phyloP scores from a whole-genome alignment of 2,329 filamentous ascomycete species.

The Sporothrix protearum region DNA sequence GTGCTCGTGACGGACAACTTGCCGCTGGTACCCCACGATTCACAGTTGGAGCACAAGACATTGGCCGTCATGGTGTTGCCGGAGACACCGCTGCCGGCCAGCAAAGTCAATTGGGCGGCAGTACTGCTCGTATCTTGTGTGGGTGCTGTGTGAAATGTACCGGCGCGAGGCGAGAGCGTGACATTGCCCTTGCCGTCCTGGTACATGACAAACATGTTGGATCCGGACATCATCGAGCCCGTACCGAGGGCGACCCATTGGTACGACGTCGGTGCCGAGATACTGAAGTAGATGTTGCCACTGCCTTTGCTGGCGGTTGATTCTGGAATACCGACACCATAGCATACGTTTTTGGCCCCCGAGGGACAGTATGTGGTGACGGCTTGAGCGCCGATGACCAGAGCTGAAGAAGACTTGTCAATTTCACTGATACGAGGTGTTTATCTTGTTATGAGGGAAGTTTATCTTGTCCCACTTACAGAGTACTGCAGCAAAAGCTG shows the following conservation, averaged over 20 bases:
- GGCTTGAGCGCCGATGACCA: conserved; percentile 17
- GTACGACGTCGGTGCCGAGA: conserved; percentile 52
- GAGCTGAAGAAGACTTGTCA: conserved; percentile 14
- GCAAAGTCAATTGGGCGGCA: conserved; percentile 48
- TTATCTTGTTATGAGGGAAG: neutral
- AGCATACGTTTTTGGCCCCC: conserved; percentile 46
- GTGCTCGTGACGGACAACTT: conserved; percentile 43
- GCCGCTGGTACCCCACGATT: conserved; percentile 43
- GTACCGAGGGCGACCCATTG: conserved; percentile 58
- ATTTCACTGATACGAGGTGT: neutral
- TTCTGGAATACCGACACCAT: conserved; percentile 53
- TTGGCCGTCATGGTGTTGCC: conserved; percentile 57
- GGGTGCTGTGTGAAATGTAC: conserved; percentile 48
- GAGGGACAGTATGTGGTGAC: conserved; percentile 40
- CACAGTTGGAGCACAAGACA: conserved; percentile 53
- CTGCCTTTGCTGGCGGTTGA: conserved; percentile 45
- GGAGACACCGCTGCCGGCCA: conserved; percentile 56
- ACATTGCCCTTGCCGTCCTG: conserved; percentile 56
- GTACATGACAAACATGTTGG: conserved; percentile 63
- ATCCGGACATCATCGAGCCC: conserved; percentile 51
- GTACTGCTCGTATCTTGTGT: conserved; percentile 40
- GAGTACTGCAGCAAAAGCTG: conserved; percentile 4
- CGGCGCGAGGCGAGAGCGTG: conserved; percentile 56
- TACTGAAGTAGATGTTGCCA: conserved; percentile 60
- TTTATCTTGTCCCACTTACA: conserved; percentile 8